Conservation (phyloP, 1,139 yeast genomes). For the Candida pseudocylindracea region DNA sequence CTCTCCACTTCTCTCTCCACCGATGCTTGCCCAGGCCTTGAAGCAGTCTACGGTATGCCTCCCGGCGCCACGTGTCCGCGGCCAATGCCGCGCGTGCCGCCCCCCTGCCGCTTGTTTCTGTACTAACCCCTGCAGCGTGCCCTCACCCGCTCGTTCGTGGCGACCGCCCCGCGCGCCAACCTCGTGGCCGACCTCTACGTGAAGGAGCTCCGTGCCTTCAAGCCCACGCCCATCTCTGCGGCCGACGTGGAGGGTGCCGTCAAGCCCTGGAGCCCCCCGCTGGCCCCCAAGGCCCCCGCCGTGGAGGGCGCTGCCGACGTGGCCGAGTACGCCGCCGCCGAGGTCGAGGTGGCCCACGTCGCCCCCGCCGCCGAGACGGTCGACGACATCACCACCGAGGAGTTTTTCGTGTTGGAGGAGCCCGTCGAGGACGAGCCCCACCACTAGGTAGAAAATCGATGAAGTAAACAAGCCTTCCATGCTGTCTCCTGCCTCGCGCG, state of each 20-base stretch:
- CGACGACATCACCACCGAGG: constrained; percentile 23
- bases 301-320: constrained; percentile 57
- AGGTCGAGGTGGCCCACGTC: constrained; percentile 45
- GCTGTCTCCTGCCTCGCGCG: too few species aligned
- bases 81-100: too few species aligned
- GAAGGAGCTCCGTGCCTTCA: constrained; percentile 70
- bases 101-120: too few species aligned
- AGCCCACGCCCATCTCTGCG: constrained; percentile 57
- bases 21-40: too few species aligned
- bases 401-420: constrained; percentile 72
- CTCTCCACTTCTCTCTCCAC: too few species aligned
- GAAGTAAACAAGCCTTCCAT: too few species aligned
- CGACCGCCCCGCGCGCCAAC: constrained; percentile 27
- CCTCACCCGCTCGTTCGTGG: constrained; percentile 20
- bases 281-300: constrained; percentile 50
- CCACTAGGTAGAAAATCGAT: constrained; percentile 1
- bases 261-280: constrained; percentile 61
- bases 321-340: constrained; percentile 48
- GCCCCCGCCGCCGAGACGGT: constrained; percentile 19
- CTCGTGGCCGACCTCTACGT: constrained; percentile 72
- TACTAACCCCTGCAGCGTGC: not conserved
- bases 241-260: constrained; percentile 56
- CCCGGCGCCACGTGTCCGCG: too few species aligned
- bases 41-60: too few species aligned
- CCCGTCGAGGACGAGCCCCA: constrained; percentile 24